phyloP scores from a whole-genome alignment of 352 stramenopile species.

The Phytopythium helicoides region DNA sequence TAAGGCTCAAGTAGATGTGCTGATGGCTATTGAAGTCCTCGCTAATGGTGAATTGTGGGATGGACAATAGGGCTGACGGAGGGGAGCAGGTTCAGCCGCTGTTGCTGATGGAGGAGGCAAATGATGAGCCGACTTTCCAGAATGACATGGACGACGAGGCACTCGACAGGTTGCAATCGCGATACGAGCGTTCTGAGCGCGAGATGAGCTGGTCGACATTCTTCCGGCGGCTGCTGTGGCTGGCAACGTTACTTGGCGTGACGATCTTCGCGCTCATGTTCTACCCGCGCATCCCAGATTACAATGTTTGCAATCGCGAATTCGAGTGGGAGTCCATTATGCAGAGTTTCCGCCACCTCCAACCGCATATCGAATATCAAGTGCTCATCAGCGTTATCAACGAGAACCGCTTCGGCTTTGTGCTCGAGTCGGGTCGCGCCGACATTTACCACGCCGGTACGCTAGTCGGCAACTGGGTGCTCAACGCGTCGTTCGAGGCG shows the following conservation, averaged over 20 bases:
- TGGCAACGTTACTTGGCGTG: slow-evolving; percentile 45
- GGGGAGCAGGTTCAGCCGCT: slow-evolving; percentile 49
- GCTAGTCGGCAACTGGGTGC: slow-evolving; percentile 68
- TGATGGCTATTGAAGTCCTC: background rate
- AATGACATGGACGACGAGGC: slow-evolving; percentile 53
- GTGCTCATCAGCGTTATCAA: slow-evolving; percentile 87
- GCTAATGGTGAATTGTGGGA: background rate
- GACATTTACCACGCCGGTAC: slow-evolving; percentile 82
- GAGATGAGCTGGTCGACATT: slow-evolving; percentile 51
- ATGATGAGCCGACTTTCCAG: slow-evolving; percentile 53
- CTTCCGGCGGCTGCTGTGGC: slow-evolving; percentile 49
- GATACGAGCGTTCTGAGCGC: slow-evolving; percentile 38
- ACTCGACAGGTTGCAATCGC: slow-evolving; percentile 45
- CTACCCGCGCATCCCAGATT: slow-evolving; percentile 84
- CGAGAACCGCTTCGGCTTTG: slow-evolving; percentile 86
- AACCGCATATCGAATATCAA: slow-evolving; percentile 84
- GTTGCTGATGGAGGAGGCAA: slow-evolving; percentile 41
- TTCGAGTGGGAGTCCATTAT: slow-evolving; percentile 89
- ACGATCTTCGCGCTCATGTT: slow-evolving; percentile 85
- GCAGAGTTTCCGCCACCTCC: slow-evolving; percentile 62
- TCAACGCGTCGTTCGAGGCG: slow-evolving; percentile 63
- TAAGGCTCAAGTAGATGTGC: slow-evolving; percentile 10
- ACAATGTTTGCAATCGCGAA: slow-evolving; percentile 88
- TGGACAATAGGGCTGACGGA: background rate
- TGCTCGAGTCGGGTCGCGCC: slow-evolving; percentile 65